These are phyloP conservation scores for Flaveria trinervia DNA, from an alignment of 129 eudicot genomes.

Conservation along the genomic window DNA sequence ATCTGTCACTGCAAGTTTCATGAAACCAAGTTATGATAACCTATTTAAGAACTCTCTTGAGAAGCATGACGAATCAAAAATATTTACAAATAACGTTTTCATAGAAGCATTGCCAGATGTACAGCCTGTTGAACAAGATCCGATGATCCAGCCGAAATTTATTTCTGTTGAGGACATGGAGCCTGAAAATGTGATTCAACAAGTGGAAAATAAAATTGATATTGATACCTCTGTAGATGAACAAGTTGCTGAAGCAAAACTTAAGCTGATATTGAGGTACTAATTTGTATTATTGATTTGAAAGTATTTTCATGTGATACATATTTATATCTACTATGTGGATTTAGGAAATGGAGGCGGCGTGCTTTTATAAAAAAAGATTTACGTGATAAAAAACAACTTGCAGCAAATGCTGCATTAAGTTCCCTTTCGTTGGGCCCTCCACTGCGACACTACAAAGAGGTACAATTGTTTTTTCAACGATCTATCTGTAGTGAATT, in stretches of 20 bases:
- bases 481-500: background rate
- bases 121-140: slow-evolving; percentile 31
- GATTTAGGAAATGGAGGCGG: slow-evolving; percentile 75
- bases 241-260: slow-evolving; percentile 77
- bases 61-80: slow-evolving; percentile 32
- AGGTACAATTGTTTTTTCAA: slow-evolving; percentile 39
- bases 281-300: slow-evolving; percentile 4
- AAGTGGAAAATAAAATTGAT: slow-evolving; percentile 52
- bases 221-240: slow-evolving; percentile 43
- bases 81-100: slow-evolving; percentile 24
- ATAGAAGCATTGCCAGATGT: slow-evolving; percentile 31
- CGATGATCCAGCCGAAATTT: slow-evolving; percentile 25
- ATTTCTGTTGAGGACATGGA: slow-evolving; percentile 37
- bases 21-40: slow-evolving; percentile 35
- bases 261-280: slow-evolving; percentile 73
- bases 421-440: slow-evolving; percentile 75
- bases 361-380: slow-evolving; percentile 50
- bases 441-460: slow-evolving; percentile 52
- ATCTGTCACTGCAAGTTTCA: slow-evolving; percentile 29
- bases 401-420: slow-evolving; percentile 81
- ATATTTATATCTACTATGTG: slow-evolving; percentile 24
- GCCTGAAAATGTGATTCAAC: slow-evolving; percentile 36
- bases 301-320: background rate
- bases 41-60: slow-evolving; percentile 48
- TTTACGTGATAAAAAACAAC: slow-evolving; percentile 63